These are phyloP conservation scores for Phytophthora sp. DNA, from an alignment of 352 stramenopile genomes.

Conservation along the genomic window DNA sequence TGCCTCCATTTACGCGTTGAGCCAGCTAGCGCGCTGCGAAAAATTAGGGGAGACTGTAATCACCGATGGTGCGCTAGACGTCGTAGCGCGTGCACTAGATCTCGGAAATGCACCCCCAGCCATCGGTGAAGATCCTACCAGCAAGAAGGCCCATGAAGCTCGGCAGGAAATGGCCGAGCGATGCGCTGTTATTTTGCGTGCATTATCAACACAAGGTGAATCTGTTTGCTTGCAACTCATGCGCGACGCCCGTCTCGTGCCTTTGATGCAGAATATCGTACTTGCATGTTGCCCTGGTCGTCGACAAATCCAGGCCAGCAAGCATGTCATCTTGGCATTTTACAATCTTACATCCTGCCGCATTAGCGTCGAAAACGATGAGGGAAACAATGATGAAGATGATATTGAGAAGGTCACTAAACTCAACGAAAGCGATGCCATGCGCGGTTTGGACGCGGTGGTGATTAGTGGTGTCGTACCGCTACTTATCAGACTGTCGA, in stretches of 20 bases:
- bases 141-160: constrained; percentile 32
- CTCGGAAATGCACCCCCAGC: neutral
- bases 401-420: neutral
- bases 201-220: constrained; percentile 61
- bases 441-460: constrained; percentile 49
- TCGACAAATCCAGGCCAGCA: constrained; percentile 47
- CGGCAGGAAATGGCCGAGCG: constrained; percentile 56
- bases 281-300: constrained; percentile 27
- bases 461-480: constrained; percentile 58
- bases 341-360: constrained; percentile 78
- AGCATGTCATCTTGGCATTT: constrained; percentile 70
- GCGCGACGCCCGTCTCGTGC: constrained; percentile 58
- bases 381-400: neutral
- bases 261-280: constrained; percentile 52
- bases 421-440: constrained; percentile 21
- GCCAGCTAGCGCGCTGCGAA: constrained; percentile 66
- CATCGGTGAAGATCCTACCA: constrained; percentile 7
- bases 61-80: constrained; percentile 61
- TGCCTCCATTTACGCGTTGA: constrained; percentile 68
- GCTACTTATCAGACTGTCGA: constrained; percentile 71
- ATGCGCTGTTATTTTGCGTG: constrained; percentile 74
- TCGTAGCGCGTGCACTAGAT: constrained; percentile 51
- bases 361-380: constrained; percentile 19
- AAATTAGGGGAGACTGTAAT: constrained; percentile 50
- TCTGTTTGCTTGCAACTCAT: constrained; percentile 52